Evolutionary conservation across 306 rosid species (phyloP).

Genomic region (Mimosa pudica): DNA sequence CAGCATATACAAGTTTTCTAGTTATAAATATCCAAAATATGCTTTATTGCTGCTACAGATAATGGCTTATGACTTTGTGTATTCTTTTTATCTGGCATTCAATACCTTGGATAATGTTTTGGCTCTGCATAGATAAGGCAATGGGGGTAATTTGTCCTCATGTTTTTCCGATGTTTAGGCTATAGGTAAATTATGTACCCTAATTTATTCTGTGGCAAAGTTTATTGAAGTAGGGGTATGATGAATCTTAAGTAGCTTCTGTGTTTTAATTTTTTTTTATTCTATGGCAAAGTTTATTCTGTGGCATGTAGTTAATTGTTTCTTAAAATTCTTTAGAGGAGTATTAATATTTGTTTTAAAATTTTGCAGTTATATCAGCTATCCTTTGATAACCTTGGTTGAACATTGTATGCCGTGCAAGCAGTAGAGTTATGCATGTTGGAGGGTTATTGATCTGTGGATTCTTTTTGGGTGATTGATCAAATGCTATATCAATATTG

Average conservation of each 20-base stretch:
- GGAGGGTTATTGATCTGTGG: no score
- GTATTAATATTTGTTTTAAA: no score
- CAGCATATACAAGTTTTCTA: not conserved
- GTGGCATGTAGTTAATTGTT: not conserved
- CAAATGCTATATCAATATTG: no score
- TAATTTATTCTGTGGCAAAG: conserved; percentile 50
- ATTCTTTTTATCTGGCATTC: not conserved
- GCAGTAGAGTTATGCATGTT: no score
- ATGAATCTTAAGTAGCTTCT: not conserved
- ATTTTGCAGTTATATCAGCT: not conserved
- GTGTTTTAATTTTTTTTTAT: not conserved
- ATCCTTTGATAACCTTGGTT: not conserved
- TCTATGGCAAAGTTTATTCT: no score
- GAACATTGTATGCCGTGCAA: not conserved
- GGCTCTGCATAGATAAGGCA: not conserved
- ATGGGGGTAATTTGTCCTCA: not conserved
- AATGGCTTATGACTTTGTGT: not conserved
- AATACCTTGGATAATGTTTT: not conserved
- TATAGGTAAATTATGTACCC: conserved; percentile 36
- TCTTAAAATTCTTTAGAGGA: not conserved
- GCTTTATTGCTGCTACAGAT: not conserved
- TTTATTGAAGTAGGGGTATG: not conserved
- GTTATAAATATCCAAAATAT: not conserved
- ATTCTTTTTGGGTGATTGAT: no score
- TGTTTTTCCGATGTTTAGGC: not conserved